Conservation (phyloP, 192 early-diverging fungal genomes). For the Linnemannia schmuckeri region DNA sequence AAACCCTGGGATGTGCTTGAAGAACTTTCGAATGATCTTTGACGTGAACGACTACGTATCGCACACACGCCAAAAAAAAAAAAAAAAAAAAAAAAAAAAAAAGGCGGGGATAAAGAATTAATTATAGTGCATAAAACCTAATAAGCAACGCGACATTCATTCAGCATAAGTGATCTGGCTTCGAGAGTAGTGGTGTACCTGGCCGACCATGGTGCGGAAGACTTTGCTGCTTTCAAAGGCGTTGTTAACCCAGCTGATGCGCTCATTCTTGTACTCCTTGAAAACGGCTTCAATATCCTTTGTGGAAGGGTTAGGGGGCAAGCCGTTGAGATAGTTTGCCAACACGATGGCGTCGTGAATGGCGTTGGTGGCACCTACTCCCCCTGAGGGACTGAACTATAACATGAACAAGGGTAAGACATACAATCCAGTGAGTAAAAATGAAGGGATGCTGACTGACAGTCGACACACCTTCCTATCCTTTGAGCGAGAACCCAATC, state of each 20-base stretch:
- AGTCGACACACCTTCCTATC: background rate
- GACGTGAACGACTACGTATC: background rate
- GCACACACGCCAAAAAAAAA: background rate
- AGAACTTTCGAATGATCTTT: background rate
- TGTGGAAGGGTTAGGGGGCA: background rate
- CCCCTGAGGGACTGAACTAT: background rate
- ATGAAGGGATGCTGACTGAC: background rate
- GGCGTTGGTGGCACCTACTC: background rate
- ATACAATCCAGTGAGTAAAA: background rate
- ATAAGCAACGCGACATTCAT: no score
- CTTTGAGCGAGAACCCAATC: background rate
- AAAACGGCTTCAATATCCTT: constrained; percentile 16
- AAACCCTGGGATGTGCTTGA: background rate
- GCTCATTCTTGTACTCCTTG: constrained; percentile 22
- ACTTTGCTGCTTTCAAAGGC: background rate
- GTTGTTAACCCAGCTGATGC: constrained; percentile 9
- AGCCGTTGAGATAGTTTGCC: constrained; percentile 25
- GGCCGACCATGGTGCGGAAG: background rate
- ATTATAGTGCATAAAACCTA: no score
- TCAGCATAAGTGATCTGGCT: background rate
- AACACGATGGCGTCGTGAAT: constrained; percentile 33
- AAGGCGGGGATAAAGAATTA: background rate
- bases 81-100: background rate
- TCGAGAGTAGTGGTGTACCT: background rate
- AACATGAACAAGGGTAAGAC: background rate